These are phyloP conservation scores for Tilletia indica DNA, from an alignment of 1,284 basidiomycete species.

Conservation along the genomic window DNA sequence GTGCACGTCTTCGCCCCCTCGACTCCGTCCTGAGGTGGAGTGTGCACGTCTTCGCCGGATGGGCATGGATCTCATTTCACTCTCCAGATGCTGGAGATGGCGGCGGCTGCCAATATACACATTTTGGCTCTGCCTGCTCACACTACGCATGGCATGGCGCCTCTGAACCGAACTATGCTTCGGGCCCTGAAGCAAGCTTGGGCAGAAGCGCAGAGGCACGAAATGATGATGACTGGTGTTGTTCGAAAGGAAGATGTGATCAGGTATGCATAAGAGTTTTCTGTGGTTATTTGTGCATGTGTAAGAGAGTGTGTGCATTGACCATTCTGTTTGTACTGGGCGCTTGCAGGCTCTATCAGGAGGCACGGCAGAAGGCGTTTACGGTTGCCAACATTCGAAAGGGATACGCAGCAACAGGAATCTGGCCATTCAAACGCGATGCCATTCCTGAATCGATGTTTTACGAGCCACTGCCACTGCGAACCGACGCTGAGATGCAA, in stretches of 20 bases:
- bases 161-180: not conserved
- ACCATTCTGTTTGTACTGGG: not conserved
- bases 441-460: not conserved
- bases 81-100: not conserved
- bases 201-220: not conserved
- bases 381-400: not conserved
- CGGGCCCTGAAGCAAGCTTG: not conserved
- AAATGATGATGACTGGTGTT: not conserved
- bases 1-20: no score
- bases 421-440: not conserved
- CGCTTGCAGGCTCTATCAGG: not conserved
- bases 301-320: no score
- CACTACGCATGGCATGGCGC: not conserved
- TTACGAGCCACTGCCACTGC: no score
- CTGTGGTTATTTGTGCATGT: no score
- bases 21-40: not conserved
- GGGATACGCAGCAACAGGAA: not conserved
- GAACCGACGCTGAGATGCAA: no score
- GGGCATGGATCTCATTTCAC: not conserved
- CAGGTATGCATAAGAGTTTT: not conserved
- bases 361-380: not conserved
- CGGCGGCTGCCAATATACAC: not conserved
- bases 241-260: not conserved
- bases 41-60: not conserved
- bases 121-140: not conserved